A percentile compares a stretch with the other conserved stretches of the same genome.
These are phyloP conservation scores for Populus deltoides DNA, from an alignment of 345 rosid species.

Conservation along the genomic window DNA sequence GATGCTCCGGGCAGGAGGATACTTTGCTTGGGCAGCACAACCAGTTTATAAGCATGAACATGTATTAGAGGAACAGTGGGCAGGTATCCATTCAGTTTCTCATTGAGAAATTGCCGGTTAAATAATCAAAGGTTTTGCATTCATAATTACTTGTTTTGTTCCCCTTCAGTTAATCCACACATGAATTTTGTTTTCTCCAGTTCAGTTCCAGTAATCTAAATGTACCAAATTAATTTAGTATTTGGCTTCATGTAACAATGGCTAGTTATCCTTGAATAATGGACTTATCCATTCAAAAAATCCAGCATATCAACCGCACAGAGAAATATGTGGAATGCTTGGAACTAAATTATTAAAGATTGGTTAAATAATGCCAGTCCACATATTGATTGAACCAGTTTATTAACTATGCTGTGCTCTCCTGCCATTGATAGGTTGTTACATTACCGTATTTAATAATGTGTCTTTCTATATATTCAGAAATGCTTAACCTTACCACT, in stretches of 20 bases:
- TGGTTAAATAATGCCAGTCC: background rate
- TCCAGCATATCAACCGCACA: background rate
- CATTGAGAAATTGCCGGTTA: background rate
- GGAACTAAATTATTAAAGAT: background rate
- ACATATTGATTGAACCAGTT: background rate
- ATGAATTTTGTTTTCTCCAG: background rate
- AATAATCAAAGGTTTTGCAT: slow-evolving; percentile 1
- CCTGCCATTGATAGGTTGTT: background rate
- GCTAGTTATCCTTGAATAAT: background rate
- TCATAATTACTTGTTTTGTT: background rate
- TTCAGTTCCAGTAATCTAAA: background rate
- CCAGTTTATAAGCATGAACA: slow-evolving; percentile 95
- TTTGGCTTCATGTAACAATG: background rate
- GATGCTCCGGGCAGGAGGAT: slow-evolving; percentile 92
- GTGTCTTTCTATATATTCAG: slow-evolving; percentile 39
- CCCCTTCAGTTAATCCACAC: background rate
- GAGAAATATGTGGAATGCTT: background rate
- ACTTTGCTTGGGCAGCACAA: slow-evolving; percentile 98
- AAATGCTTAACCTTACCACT: slow-evolving; percentile 82
- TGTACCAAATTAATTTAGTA: background rate
- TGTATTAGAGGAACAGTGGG: slow-evolving; percentile 84
- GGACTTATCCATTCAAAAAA: background rate
- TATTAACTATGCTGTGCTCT: background rate
- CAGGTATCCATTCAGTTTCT: slow-evolving; percentile 51
- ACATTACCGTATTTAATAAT: background rate